Base-by-base conservation (phyloP, 1,139 yeast species). In the Pichia sp. region DNA sequence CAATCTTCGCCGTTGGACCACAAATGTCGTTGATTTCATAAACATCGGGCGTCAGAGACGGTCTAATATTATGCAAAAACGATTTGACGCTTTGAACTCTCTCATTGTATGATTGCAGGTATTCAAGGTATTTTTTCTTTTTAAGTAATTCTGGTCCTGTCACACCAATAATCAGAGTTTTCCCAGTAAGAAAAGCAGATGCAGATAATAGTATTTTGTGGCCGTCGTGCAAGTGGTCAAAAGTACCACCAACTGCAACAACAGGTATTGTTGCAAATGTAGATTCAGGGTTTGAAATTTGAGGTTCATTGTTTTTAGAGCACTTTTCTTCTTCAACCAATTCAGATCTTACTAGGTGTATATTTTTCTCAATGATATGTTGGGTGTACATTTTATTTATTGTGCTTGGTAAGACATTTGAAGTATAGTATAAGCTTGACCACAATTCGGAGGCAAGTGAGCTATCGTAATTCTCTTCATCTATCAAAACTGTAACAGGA, bases 221-320 rank as follows among this genome's bases (percentile, higher is more conserved):
- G 0, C 99, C 99, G 65, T 87, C 96, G 64, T 95, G 99, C 42
- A 95, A 67, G 70, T 95, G 98, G 67, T 95, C 99, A 72, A 95
- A 95, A 0, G 99, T 95, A 0, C 99, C 99, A 0, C 99, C 99
- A 1, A 92, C 84, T 0, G 95, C 95, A 13, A 73, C 72, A 1
- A 52, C 52, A 2, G 54, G 54, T 5, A 56, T 38, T 3, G 48
- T 45, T 8, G 29, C 16, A 10, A 31, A 49, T 6, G 43, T 4
- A 5, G 55, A 41, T 1, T 49, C 30, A 7, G 55, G 45, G 30
- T 56, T 52, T 7, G 26, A 8, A 5, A 56, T 29, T 19, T 26
- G 43, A 16, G 53, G 47, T 6, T 46, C 41, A 5, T 32, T 45
- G 41, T 30, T 26, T 31, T 16, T 4, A 15, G 6, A n/a, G 6